These are phyloP conservation scores for Penicillium cataractarum DNA, from an alignment of 495 filamentous ascomycete genomes.

Conservation along the genomic window DNA sequence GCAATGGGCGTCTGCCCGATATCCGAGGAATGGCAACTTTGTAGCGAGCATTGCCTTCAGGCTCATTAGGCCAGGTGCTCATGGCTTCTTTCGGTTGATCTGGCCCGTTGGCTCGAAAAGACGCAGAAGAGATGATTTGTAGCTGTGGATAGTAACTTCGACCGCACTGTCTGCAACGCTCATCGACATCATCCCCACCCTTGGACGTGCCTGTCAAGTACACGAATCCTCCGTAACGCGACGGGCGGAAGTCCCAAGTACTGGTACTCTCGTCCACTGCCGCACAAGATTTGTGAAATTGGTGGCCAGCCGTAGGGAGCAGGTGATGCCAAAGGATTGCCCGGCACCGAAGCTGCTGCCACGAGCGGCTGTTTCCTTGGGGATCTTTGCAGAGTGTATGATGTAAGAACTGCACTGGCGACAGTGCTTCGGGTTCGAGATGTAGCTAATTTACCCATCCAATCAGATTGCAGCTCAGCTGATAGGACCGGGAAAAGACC, in stretches of 20 bases:
- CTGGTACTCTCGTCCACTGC: neutral
- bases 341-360: neutral
- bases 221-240: neutral
- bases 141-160: neutral
- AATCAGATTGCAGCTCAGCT: neutral
- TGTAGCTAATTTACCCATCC: neutral
- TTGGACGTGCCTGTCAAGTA: neutral
- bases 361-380: neutral
- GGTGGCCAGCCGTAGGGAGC: neutral
- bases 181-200: neutral
- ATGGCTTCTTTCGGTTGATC: neutral
- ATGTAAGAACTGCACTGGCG: neutral
- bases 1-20: neutral
- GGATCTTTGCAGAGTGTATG: neutral
- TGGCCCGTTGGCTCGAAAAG: neutral
- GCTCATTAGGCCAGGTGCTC: slow-evolving; percentile 2
- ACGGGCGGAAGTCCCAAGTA: neutral
- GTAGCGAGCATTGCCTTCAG: slow-evolving; percentile 4
- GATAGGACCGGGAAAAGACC: neutral
- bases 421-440: neutral
- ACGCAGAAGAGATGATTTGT: neutral
- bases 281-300: neutral
- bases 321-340: neutral
- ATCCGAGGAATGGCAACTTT: slow-evolving; percentile 5
- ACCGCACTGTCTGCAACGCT: neutral